These are phyloP conservation scores for Setaria viridis DNA, from an alignment of 202 grass and related monocot genomes.

Conservation along the genomic window DNA sequence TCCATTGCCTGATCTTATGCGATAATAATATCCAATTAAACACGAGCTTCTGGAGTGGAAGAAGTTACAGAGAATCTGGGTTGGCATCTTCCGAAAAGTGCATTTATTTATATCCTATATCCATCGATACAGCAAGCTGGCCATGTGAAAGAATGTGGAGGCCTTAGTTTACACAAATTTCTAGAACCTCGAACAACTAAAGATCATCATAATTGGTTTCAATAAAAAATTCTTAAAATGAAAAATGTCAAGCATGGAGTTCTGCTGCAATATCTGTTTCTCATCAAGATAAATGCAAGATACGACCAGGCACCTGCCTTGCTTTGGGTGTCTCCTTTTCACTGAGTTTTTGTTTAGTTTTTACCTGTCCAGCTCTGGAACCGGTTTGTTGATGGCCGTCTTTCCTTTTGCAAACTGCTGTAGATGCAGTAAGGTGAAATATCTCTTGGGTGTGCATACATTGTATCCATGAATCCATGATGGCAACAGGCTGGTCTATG, in stretches of 20 bases:
- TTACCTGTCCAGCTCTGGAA: neutral
- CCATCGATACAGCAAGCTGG: conserved; percentile 10
- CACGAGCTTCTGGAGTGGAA: conserved; percentile 9
- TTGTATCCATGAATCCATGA: neutral
- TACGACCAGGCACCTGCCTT: neutral
- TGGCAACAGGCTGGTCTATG: conserved; percentile 27
- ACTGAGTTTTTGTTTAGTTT: neutral
- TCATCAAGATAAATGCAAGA: neutral
- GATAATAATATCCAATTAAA: neutral
- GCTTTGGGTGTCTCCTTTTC: neutral
- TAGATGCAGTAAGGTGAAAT: conserved; percentile 20
- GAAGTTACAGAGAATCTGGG: neutral
- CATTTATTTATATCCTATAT: conserved; percentile 30
- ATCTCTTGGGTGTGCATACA: neutral
- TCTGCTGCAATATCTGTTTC: neutral
- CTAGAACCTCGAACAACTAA: conserved; percentile 9
- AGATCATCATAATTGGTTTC: neutral
- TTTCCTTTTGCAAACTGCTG: neutral
- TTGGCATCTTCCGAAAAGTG: conserved; percentile 37
- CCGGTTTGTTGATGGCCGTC: neutral
- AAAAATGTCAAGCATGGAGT: neutral
- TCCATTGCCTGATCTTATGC: neutral
- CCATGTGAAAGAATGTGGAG: conserved; percentile 39
- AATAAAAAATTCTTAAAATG: neutral
- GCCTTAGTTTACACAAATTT: neutral